Conservation (phyloP, 805 yeast genomes). For the Lipomyces sp. region DNA sequence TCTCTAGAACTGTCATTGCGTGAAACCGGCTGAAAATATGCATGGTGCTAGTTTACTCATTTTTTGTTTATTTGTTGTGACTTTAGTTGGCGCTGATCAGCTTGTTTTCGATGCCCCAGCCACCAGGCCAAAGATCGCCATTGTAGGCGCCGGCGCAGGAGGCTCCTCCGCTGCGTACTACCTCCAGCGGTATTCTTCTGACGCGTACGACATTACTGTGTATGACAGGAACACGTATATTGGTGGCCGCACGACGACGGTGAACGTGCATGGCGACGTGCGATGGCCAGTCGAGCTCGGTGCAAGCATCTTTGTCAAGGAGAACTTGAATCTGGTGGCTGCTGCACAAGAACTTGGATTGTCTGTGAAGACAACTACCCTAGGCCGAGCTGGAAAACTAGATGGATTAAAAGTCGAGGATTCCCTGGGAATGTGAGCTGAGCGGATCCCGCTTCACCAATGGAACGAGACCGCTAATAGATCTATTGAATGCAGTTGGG, state of each 20-base stretch:
- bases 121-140: constrained; percentile 35
- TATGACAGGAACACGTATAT: constrained; percentile 43
- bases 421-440: constrained; percentile 41
- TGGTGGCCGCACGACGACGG: constrained; percentile 49
- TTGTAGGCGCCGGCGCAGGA: constrained; percentile 53
- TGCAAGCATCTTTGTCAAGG: constrained; percentile 45
- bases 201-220: constrained; percentile 41
- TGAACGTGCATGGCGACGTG: constrained; percentile 35
- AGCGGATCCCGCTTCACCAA: no score
- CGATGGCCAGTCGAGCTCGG: constrained; percentile 44
- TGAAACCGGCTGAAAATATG: no score
- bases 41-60: no score
- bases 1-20: no score
- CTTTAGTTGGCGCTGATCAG: background rate
- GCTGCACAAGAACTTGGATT: constrained; percentile 44
- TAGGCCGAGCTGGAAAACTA: constrained; percentile 2
- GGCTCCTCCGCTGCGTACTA: constrained; percentile 50
- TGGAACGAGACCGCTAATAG: no score
- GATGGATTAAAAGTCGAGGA: constrained; percentile 5
- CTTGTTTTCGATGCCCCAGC: background rate
- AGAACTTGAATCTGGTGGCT: constrained; percentile 41
- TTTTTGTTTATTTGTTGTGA: no score
- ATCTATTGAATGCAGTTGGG: constrained; percentile 21
- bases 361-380: constrained; percentile 14
- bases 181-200: constrained; percentile 41